phyloP scores from a whole-genome alignment of 495 filamentous ascomycete genomes.

The Aspergillus biplanus region DNA sequence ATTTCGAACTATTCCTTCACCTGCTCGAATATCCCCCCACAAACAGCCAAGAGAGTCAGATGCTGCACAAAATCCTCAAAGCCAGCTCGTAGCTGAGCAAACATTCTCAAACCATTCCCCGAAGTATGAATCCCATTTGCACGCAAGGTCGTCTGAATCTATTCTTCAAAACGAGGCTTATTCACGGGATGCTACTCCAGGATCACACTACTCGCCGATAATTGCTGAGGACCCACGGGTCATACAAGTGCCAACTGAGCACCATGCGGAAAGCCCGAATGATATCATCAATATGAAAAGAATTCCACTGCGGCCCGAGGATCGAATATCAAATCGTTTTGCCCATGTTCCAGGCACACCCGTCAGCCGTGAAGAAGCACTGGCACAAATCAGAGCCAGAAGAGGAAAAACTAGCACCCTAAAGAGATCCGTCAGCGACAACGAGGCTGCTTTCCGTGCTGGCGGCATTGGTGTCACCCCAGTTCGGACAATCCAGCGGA shows the following conservation, averaged over 20 bases:
- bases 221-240: constrained; percentile 18
- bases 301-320: constrained; percentile 38
- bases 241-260: constrained; percentile 4
- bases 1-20: constrained; percentile 51
- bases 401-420: constrained; percentile 51
- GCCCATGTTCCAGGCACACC: constrained; percentile 42
- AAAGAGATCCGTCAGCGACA: constrained; percentile 46
- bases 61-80: constrained; percentile 9
- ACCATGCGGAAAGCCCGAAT: constrained; percentile 4
- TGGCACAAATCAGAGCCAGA: constrained; percentile 55
- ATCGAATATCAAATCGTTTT: constrained; percentile 29
- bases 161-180: constrained; percentile 21
- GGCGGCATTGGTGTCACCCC: constrained; percentile 32
- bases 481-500: constrained; percentile 35
- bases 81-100: background rate
- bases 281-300: constrained; percentile 33
- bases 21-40: constrained; percentile 31
- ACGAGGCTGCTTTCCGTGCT: constrained; percentile 37
- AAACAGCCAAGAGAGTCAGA: constrained; percentile 26
- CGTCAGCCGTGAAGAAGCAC: constrained; percentile 53
- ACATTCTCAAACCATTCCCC: constrained; percentile 14
- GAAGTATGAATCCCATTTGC: constrained; percentile 21
- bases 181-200: constrained; percentile 15
- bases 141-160: constrained; percentile 17
- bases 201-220: constrained; percentile 18